Conservation (phyloP, 768 basidiomycete genomes). For the Boletus reticuloceps region DNA sequence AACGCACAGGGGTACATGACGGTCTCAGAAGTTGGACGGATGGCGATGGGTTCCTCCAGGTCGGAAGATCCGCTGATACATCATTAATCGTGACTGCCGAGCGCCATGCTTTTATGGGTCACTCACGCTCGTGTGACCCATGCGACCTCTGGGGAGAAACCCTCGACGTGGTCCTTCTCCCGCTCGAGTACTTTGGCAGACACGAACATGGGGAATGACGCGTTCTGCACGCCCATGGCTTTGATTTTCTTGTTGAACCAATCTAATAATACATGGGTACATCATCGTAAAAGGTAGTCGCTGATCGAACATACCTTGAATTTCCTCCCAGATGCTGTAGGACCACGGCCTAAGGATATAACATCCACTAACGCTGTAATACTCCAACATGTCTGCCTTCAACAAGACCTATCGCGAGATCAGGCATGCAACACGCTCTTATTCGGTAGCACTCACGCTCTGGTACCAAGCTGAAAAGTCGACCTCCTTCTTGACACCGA, state of each 20-base stretch:
- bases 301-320: slow-evolving; percentile 62
- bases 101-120: not conserved
- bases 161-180: slow-evolving; percentile 98
- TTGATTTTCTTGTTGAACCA: slow-evolving; percentile 96
- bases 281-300: not conserved
- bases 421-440: not conserved
- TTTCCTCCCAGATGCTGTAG: slow-evolving; percentile 94
- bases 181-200: slow-evolving; percentile 88
- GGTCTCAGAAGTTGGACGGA: slow-evolving; percentile 97
- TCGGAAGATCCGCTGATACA: slow-evolving; percentile 77
- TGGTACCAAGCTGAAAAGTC: slow-evolving; percentile 96
- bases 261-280: slow-evolving; percentile 40
- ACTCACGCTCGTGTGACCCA: slow-evolving; percentile 97
- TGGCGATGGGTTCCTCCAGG: slow-evolving; percentile 95
- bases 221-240: slow-evolving; percentile 92
- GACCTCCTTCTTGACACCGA: slow-evolving; percentile 93
- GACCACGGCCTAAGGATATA: slow-evolving; percentile 99
- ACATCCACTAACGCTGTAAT: slow-evolving; percentile 97
- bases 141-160: slow-evolving; percentile 99
- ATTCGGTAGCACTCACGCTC: slow-evolving; percentile 51
- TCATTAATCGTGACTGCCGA: not conserved
- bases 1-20: slow-evolving; percentile 96
- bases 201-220: slow-evolving; percentile 99
- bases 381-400: slow-evolving; percentile 99
- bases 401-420: slow-evolving; percentile 70